Base-by-base conservation (phyloP, 2,329 filamentous ascomycete genomes). In the Colletotrichum sansevieriae region DNA sequence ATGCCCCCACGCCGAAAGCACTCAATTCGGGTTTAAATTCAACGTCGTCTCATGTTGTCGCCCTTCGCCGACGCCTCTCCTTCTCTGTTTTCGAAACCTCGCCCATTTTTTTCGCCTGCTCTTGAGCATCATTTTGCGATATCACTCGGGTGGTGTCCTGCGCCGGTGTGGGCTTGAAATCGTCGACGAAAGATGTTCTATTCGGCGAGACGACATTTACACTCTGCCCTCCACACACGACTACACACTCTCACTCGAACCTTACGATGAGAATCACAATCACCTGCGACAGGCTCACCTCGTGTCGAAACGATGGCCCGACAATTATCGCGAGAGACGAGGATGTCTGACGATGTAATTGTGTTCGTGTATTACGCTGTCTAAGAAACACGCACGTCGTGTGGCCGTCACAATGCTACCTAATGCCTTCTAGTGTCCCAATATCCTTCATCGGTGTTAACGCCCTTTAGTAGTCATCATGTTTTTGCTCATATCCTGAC, bases 1-100 rank as follows among this genome's bases (percentile, higher is more conserved):
- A 57, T 47, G 57, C 67, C 67, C 67, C 67, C 67, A 70, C 67
- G 67, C 63, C 67, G 44, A 70, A 63, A 68, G 67, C 64, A 66
- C 57, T 70, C 63, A 55, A 18, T 57, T 58, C 60, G 70, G 66
- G 63, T 70, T 71, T 68, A 70, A 73, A 70, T 71, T 68, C 68
- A 71, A 72, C 71, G 70, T 66, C 71, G 63, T 71, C 68, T 71
- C 71, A 70, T 65, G 43, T 60, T 44, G 58, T 33, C 59, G 35
- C 22, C 44, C 63, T 37, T 29, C 22, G 20, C 25, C 15, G 20
- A 18, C 43, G 35, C 41, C 15, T 33, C 39, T 47, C 44, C 52
- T 2, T 63, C 43, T 63, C 51, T 22, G 41, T 33, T 49, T 41
- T 49, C 60, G 25, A 51, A 33, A 63, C 18, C 22, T 41, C 25